Conservation (phyloP, 2,329 filamentous ascomycete species). For the Diaporthe humulicola region DNA sequence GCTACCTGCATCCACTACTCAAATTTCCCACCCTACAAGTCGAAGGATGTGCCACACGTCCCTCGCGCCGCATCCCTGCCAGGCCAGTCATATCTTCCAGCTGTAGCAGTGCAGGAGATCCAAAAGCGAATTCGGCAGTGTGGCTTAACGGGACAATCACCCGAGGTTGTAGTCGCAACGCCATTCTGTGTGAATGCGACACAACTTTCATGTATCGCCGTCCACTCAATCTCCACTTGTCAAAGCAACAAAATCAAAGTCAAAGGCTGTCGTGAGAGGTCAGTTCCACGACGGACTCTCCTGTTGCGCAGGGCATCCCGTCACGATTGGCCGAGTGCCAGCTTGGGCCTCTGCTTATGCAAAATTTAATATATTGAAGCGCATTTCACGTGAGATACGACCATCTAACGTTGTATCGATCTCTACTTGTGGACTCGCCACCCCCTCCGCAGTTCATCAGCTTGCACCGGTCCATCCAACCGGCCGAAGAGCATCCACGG, state of each 20-base stretch:
- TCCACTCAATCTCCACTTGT: conserved; percentile 8
- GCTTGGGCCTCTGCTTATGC: conserved; percentile 6
- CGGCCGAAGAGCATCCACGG: background rate
- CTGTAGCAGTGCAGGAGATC: background rate
- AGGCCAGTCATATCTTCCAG: background rate
- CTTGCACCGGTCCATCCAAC: background rate
- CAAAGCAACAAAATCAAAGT: background rate
- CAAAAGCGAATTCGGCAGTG: conserved; percentile 15
- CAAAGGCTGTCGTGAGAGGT: background rate
- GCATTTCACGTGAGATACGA: background rate
- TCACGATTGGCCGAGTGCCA: background rate
- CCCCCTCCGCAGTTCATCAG: conserved; percentile 2
- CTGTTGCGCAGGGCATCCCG: background rate
- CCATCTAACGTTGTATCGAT: conserved; percentile 5
- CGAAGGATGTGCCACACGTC: conserved; percentile 9
- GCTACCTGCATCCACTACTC: conserved; percentile 21
- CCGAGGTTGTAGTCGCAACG: background rate
- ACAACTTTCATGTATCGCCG: background rate
- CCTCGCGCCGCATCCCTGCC: background rate
- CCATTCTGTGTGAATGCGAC: conserved; percentile 12
- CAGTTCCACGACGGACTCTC: too few relatives aligned
- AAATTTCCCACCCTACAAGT: background rate
- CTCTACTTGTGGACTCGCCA: background rate
- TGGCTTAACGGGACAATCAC: background rate
- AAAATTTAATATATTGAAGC: conserved; percentile 16